Base-by-base conservation (phyloP, 768 basidiomycete species). In the Fistulinella prunicolor region DNA sequence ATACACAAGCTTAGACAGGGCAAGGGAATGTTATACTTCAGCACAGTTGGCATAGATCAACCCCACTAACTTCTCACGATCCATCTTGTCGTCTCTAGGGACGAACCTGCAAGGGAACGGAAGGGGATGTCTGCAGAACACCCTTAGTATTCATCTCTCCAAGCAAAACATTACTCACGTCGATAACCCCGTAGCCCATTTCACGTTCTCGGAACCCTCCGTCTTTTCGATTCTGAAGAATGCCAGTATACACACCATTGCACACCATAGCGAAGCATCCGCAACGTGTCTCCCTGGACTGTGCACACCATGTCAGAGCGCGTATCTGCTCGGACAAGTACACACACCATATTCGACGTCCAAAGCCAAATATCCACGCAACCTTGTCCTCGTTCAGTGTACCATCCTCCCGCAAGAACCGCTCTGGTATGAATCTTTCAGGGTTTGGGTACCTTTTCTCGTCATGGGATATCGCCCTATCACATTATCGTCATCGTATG, bases 401-500 rank as follows among this genome's bases (percentile, higher is more conserved):
- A 8, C 60, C 60, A 4, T 62, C 56, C 3, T 14, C 20, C 0
- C 10, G 34, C 28, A 70, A 63, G 49, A 69, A 75, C 6, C 74
- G 57, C 13, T 70, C 73, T 3, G 73, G 73, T 16, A 59, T 55
- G 58, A 73, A 74, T 9, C 17, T 28, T 0, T 57, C 42, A 3
- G 71, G 66, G 4, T 70, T 54, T 3, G 66, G 62, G 46, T 72
- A 74, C 24, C 57, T 59, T 9, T 53, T 44, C 40, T 70, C 67
- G 29, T 79, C 64, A 40, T 69, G 72, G 2, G 70, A 64, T 44
- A 77, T 68, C 1, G 69, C 68, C 75, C 75, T 72, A 34, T 4
- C 2, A 37, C 8, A 17, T 4, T 1, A n/a, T 17, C 32, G 6
- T 46, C 29, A 39, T 17, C 9, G 8, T 34, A 7, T 16, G 5